Base-by-base conservation (phyloP, 768 basidiomycete species). In the Daedalea quercina region DNA sequence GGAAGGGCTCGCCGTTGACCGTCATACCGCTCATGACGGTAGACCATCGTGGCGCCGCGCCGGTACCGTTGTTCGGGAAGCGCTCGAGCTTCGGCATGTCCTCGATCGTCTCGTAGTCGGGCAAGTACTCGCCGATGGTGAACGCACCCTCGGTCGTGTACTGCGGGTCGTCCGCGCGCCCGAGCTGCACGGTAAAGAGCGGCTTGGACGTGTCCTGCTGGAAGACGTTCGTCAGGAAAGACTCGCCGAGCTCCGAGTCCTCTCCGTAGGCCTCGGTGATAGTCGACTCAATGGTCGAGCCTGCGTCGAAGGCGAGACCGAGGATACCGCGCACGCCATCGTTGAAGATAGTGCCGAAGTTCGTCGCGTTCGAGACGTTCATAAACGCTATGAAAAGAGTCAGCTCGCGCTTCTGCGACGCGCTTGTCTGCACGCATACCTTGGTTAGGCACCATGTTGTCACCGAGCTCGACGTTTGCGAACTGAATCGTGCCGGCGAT, bases 251-350 rank as follows among this genome's bases (percentile, higher is more conserved):
- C 1, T 51, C 55, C 19, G 54, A 51, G 22, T 58, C 55, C 3
- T 19, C 9, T 12, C 61, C 62, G 59, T 50, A 55, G 3, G 34
- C 35, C 13, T 47, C 4, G 8, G 35, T 28, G 13, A 61, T 50
- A 35, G 56, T 53, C 28, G 28, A 24, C 44, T 90, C 85, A 54
- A 94, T 80, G 33, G 69, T 75, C 3, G 90, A 91, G 34, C 88
- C 77, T 15, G 78, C 76, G 48, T 81, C 82, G 61, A 90, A 90
- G 28, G 90, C 87, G n/a, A 91, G 76, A 23, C 90, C 89, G 37
- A 82, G 63, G 59, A 93, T 79, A 20, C 90, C 90, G 58, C 70
- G 65, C 19, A 85, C 82, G 24, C 80, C 84, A 59, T 84, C 87
- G 9, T 71, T 71, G 40, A 88, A 70, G 13, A 85, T 81, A 11